phyloP scores from a whole-genome alignment of 1,284 basidiomycete species.

The Tilletia indica region DNA sequence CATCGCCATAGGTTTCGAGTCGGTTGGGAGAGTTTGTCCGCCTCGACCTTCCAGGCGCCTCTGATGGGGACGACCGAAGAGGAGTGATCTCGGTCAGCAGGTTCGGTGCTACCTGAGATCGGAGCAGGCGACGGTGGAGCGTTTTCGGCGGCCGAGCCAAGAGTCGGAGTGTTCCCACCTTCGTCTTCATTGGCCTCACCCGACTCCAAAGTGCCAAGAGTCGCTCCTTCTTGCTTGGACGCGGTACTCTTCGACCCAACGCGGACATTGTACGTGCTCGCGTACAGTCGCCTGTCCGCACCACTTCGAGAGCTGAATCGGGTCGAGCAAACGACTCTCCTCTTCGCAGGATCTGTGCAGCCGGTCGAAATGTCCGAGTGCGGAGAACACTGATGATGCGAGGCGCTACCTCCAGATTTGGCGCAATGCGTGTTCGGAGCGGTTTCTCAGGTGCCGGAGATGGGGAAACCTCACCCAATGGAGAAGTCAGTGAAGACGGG shows the following conservation, averaged over 20 bases:
- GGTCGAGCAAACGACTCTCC: conserved; percentile 77
- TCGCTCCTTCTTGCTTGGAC: background rate
- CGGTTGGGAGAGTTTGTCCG: conserved; percentile 25
- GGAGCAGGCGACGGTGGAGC: background rate
- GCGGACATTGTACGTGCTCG: conserved; percentile 39
- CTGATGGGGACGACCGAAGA: conserved; percentile 31
- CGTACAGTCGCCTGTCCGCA: conserved; percentile 64
- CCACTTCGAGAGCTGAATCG: conserved; percentile 76
- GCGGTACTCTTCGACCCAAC: background rate
- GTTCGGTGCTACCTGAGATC: background rate
- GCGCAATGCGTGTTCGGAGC: conserved; percentile 32
- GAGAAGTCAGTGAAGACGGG: conserved; percentile 1
- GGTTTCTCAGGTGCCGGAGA: background rate
- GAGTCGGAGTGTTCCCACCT: too few relatives aligned
- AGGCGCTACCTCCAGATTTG: conserved; percentile 39
- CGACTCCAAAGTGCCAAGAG: background rate
- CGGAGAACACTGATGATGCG: conserved; percentile 35
- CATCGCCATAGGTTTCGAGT: conserved; percentile 41
- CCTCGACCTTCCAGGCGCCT: conserved; percentile 40
- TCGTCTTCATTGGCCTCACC: background rate
- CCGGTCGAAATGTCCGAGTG: conserved; percentile 44
- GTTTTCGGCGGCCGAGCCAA: background rate
- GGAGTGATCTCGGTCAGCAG: conserved; percentile 1
- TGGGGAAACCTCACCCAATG: conserved; percentile 10
- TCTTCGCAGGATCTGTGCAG: conserved; percentile 53